These are phyloP conservation scores for Pichia cabralensis DNA, from an alignment of 805 yeast species.

Conservation along the genomic window DNA sequence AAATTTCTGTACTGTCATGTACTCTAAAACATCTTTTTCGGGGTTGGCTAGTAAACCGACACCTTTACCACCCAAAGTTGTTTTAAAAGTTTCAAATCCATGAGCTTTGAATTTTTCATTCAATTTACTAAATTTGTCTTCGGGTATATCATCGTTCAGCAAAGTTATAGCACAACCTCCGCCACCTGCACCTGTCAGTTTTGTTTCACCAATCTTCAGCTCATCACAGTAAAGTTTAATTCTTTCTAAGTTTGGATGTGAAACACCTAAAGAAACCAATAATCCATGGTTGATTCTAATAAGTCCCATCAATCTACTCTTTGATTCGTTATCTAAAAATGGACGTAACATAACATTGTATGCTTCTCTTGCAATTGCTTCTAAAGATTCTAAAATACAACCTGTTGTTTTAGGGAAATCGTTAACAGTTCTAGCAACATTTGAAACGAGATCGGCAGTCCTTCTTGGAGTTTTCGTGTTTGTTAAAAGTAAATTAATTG, in stretches of 20 bases:
- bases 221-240: slow-evolving; percentile 60
- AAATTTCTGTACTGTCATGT: slow-evolving; percentile 29
- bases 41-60: slow-evolving; percentile 42
- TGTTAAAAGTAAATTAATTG: slow-evolving; percentile 63
- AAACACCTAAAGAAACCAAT: slow-evolving; percentile 76
- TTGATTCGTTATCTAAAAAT: slow-evolving; percentile 32
- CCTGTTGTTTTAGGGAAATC: slow-evolving; percentile 45
- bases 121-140: slow-evolving; percentile 26
- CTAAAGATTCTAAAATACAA: slow-evolving; percentile 68
- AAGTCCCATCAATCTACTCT: slow-evolving; percentile 43
- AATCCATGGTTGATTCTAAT: slow-evolving; percentile 82
- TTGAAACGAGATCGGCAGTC: slow-evolving; percentile 74
- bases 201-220: slow-evolving; percentile 69
- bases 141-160: slow-evolving; percentile 36
- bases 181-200: slow-evolving; percentile 97
- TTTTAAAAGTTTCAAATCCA: slow-evolving; percentile 68
- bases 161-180: slow-evolving; percentile 97
- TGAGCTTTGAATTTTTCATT: slow-evolving; percentile 27
- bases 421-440: slow-evolving; percentile 49
- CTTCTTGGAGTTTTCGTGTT: slow-evolving; percentile 83
- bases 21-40: slow-evolving; percentile 3
- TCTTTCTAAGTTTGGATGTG: slow-evolving; percentile 83
- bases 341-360: slow-evolving; percentile 51
- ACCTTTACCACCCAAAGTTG: slow-evolving; percentile 85
- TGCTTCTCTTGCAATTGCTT: slow-evolving; percentile 61